phyloP scores from a whole-genome alignment of 805 yeast species.

The Lachancea lanzarotensis region DNA sequence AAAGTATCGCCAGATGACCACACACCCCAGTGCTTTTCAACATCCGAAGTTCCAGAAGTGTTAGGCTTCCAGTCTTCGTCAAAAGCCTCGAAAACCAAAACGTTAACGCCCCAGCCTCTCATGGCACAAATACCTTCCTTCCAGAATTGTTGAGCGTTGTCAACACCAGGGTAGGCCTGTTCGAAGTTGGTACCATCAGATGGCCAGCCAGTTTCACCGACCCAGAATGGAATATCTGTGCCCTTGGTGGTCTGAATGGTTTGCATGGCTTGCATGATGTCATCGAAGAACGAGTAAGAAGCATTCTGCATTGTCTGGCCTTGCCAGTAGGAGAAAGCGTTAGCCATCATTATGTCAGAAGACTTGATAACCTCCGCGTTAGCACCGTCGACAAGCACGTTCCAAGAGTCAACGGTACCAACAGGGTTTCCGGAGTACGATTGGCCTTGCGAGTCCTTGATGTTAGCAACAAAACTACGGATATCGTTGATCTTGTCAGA shows the following conservation, averaged over 20 bases:
- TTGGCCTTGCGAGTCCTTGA: conserved; percentile 75
- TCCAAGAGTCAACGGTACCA: conserved; percentile 97
- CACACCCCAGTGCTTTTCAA: conserved; percentile 95
- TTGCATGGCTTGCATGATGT: conserved; percentile 96
- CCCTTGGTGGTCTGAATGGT: conserved; percentile 82
- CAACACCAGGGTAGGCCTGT: conserved; percentile 57
- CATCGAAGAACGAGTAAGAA: conserved; percentile 89
- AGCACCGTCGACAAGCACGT: conserved; percentile 75
- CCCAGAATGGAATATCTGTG: conserved; percentile 84
- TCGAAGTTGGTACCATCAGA: conserved; percentile 73
- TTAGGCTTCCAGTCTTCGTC: conserved; percentile 97
- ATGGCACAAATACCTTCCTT: conserved; percentile 84
- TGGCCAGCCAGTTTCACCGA: conserved; percentile 98
- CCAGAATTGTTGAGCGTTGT: conserved; percentile 78
- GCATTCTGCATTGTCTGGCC: conserved; percentile 83
- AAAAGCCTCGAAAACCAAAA: conserved; percentile 87
- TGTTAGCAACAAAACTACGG: conserved; percentile 50
- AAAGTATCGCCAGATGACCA: conserved; percentile 46
- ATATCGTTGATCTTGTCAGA: conserved; percentile 61
- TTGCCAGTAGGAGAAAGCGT: conserved; percentile 98
- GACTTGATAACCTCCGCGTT: conserved; percentile 66
- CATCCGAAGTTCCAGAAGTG: conserved; percentile 77
- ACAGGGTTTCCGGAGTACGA: conserved; percentile 67
- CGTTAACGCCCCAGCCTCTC: conserved; percentile 94
- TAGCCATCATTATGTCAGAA: conserved; percentile 81